Conservation (phyloP, 2,329 filamentous ascomycete genomes). For the Xylaria sp. region DNA sequence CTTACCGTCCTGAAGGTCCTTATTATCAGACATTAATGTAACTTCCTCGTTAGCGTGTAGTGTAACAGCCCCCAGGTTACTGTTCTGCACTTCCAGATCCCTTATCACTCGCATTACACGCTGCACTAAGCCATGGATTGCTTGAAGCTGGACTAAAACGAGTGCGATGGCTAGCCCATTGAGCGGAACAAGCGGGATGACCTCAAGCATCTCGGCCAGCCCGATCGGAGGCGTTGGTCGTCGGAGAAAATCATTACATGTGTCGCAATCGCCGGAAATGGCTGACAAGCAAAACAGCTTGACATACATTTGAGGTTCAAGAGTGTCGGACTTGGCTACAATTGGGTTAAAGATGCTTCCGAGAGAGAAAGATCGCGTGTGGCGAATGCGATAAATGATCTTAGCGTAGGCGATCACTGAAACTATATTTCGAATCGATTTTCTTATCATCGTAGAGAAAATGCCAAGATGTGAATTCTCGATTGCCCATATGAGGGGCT, state of each 20-base stretch:
- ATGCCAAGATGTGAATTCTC: conserved; percentile 11
- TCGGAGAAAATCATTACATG: conserved; percentile 1
- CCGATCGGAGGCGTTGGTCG: neutral
- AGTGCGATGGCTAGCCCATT: conserved; percentile 8
- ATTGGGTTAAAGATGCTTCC: too few relatives aligned
- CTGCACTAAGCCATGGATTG: neutral
- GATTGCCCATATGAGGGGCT: conserved; percentile 3
- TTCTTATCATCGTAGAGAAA: neutral
- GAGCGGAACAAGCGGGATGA: neutral
- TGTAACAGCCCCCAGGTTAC: too few relatives aligned
- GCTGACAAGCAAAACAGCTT: conserved; percentile 2
- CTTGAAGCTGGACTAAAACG: neutral
- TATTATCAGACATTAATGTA: too few relatives aligned
- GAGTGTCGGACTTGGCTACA: neutral
- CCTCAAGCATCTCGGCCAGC: neutral
- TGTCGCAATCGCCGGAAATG: neutral
- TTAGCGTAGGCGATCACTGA: neutral
- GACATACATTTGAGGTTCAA: neutral
- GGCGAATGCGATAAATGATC: neutral
- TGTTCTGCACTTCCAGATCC: too few relatives aligned
- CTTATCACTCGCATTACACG: neutral
- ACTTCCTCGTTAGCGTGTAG: too few relatives aligned
- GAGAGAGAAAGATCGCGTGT: too few relatives aligned
- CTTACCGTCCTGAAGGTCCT: too few relatives aligned
- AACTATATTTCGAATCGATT: conserved; percentile 9